A percentile compares a stretch with the other conserved stretches of the same genome.
These are phyloP conservation scores for Leccinum angustisporum DNA, from an alignment of 1,284 basidiomycete species.

Conservation along the genomic window DNA sequence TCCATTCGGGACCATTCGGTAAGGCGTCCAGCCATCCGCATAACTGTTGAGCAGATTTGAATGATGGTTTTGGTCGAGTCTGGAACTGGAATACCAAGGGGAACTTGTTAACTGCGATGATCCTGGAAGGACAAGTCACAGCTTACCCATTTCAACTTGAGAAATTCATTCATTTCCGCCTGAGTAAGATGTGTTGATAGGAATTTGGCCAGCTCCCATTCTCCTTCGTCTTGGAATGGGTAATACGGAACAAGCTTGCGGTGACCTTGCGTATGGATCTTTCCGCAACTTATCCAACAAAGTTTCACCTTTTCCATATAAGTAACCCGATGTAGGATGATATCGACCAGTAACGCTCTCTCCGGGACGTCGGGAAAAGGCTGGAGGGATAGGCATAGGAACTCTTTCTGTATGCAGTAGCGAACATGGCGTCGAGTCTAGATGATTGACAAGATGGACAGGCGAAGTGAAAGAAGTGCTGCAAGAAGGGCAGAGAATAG, in stretches of 20 bases:
- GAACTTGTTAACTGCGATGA: too few species aligned
- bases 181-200: background rate
- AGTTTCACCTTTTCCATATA: background rate
- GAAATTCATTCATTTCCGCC: background rate
- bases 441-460: too few species aligned
- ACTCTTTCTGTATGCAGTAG: too few species aligned
- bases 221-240: background rate
- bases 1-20: background rate
- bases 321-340: background rate
- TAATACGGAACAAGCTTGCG: background rate
- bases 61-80: background rate
- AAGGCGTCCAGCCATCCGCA: background rate
- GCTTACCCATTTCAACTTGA: background rate
- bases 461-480: too few species aligned
- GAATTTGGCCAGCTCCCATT: background rate
- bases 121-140: background rate
- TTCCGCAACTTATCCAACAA: background rate
- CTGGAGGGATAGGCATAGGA: background rate
- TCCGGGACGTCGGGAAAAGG: background rate
- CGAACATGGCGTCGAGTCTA: background rate
- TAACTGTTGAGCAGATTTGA: background rate
- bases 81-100: background rate
- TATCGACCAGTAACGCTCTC: background rate
- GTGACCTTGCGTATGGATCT: background rate
- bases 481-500: too few species aligned